Evolutionary conservation across 2,329 filamentous ascomycete species (phyloP), one percentile per base, ranked within the genome.

Genomic region (Aspergillus pseudotamarii): DNA sequence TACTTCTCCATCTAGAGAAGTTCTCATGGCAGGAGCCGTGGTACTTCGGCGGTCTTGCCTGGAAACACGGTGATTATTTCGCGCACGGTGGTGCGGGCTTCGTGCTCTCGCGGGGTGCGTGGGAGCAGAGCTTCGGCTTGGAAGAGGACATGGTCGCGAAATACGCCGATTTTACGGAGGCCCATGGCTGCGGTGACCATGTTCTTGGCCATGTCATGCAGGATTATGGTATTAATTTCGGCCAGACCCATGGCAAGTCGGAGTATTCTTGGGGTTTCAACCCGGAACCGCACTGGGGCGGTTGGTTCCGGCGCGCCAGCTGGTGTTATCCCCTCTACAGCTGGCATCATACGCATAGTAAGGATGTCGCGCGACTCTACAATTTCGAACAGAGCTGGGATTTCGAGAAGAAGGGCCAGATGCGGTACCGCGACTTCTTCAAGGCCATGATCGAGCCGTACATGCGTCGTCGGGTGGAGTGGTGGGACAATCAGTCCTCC

Each of bases 61-160:
- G 80, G 61, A 72, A 84, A 36, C 71, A 76, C 34, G 73, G 74
- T 16, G 78, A 81, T 46, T 69, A 75, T 16, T 88, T 88, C 63
- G 85, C 77, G 2, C 85, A 88, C 66, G 86, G 86, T 4, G 86
- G 86, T 3, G 84, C 82, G 36, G 86, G 86, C 2, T 87, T 71
- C 54, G 68, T 68, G 2, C 66, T 88, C 28, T 86, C 84, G 28
- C 76, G 82, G 41, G 82, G 81, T 1, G 82, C 86, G 2, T 84
- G 89, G 81, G 73, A 81, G 58, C 75, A 77, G 61, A 59, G 80
- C 83, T 61, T 78, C 76, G 8, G 79, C 72, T 76, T 79, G 38
- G 78, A 83, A 46, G 72, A 75, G 0, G 77, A 78, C 3, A 72
- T 86, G 9, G 83, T 78, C 6, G 82, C 83, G 56, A 75, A 76